phyloP scores from a whole-genome alignment of 805 yeast species.

The Metschnikowia lachancei region DNA sequence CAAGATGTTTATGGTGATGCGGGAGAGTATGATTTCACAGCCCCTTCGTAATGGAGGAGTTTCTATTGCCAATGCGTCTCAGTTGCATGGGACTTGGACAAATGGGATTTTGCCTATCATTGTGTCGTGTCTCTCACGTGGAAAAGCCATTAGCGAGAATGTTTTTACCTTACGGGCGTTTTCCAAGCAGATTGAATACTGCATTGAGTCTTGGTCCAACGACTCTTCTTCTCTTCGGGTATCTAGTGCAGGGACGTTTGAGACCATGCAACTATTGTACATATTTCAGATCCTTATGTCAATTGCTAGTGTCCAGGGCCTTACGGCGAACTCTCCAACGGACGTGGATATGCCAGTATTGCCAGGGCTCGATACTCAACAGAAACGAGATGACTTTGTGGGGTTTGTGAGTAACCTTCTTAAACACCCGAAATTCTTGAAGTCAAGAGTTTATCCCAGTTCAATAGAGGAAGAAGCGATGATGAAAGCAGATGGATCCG shows the following conservation, averaged over 20 bases:
- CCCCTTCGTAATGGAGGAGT: slow-evolving; percentile 66
- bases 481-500: slow-evolving; percentile 46
- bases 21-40: slow-evolving; percentile 71
- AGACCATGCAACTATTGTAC: slow-evolving; percentile 58
- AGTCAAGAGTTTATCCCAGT: slow-evolving; percentile 63
- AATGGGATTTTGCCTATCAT: slow-evolving; percentile 73
- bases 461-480: slow-evolving; percentile 62
- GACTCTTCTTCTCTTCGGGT: slow-evolving; percentile 45
- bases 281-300: slow-evolving; percentile 56
- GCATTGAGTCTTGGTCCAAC: slow-evolving; percentile 68
- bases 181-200: slow-evolving; percentile 59
- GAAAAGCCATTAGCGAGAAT: slow-evolving; percentile 65
- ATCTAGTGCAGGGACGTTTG: slow-evolving; percentile 36
- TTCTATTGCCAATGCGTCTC: slow-evolving; percentile 48
- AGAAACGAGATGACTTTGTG: slow-evolving; percentile 57
- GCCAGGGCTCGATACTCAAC: slow-evolving; percentile 61
- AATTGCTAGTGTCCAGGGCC: slow-evolving; percentile 51
- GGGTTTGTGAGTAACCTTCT: slow-evolving; percentile 67
- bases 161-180: slow-evolving; percentile 62
- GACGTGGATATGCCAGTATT: slow-evolving; percentile 34
- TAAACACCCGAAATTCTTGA: slow-evolving; percentile 82
- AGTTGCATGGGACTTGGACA: slow-evolving; percentile 79
- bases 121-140: slow-evolving; percentile 54
- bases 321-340: slow-evolving; percentile 20
- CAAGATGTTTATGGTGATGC: slow-evolving; percentile 63